Conservation (phyloP, 2,329 filamentous ascomycete genomes). For the Aspergillus sp. region DNA sequence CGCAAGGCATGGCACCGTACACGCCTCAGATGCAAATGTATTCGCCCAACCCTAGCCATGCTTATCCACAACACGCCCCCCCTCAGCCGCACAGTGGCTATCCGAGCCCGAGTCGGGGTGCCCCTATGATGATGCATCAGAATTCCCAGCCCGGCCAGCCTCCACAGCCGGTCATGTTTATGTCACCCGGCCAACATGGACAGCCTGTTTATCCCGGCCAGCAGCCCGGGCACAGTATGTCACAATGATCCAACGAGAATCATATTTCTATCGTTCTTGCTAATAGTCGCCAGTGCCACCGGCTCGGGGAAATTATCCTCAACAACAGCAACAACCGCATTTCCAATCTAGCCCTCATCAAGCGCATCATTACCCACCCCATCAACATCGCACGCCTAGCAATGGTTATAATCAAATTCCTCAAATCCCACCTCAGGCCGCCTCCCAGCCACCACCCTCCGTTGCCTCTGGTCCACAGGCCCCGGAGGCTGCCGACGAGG, state of each 20-base stretch:
- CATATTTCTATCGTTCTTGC: conserved; percentile 33
- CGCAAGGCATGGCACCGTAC: conserved; percentile 67
- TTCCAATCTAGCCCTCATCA: conserved; percentile 67
- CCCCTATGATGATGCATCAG: conserved; percentile 93
- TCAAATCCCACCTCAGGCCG: conserved; percentile 46
- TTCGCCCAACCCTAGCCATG: conserved; percentile 70
- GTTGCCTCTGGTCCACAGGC: conserved; percentile 40
- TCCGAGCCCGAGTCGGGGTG: conserved; percentile 81
- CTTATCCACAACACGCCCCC: conserved; percentile 57
- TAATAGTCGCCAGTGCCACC: conserved; percentile 55
- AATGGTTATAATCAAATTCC: conserved; percentile 54
- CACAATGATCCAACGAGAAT: conserved; percentile 9
- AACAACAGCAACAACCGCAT: conserved; percentile 55
- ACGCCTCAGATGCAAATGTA: conserved; percentile 80
- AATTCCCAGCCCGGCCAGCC: conserved; percentile 87
- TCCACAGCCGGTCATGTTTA: conserved; percentile 65
- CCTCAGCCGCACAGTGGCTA: conserved; percentile 68
- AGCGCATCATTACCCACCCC: conserved; percentile 60
- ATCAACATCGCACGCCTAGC: conserved; percentile 56
- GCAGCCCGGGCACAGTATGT: conserved; percentile 73
- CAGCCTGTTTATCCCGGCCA: conserved; percentile 71
- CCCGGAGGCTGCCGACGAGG: conserved; percentile 46
- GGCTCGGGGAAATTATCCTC: conserved; percentile 59
- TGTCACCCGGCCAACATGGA: conserved; percentile 73
- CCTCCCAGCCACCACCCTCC: conserved; percentile 35